Evolutionary conservation across 257 asterid genomes (phyloP).

Genomic region (Jasminum sambac): DNA sequence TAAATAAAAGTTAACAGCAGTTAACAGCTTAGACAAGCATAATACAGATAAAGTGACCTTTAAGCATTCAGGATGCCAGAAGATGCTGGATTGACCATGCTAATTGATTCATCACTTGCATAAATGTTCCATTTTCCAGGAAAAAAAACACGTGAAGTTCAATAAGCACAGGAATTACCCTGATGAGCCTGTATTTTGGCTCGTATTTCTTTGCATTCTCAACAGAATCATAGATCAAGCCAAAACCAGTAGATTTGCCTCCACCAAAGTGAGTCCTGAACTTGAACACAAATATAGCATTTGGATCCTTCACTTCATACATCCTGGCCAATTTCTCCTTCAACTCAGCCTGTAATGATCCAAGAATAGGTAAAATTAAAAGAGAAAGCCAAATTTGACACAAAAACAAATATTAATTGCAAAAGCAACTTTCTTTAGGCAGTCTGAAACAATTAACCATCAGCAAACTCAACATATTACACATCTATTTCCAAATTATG

Average conservation of each 20-base stretch:
- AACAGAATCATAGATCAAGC: slow-evolving; percentile 76
- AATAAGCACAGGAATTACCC: slow-evolving; percentile 45
- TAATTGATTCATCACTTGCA: not conserved
- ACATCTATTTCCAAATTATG: too few species aligned
- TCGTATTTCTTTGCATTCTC: slow-evolving; percentile 84
- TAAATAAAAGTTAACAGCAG: not conserved
- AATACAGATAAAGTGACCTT: not conserved
- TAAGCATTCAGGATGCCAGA: not conserved
- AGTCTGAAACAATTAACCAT: not conserved
- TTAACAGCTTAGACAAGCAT: not conserved
- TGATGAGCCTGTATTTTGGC: slow-evolving; percentile 82
- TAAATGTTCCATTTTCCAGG: not conserved
- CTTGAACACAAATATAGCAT: slow-evolving; percentile 70
- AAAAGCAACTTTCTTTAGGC: not conserved
- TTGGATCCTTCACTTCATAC: slow-evolving; percentile 66
- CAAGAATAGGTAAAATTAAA: not conserved
- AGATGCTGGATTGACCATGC: not conserved
- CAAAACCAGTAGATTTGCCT: slow-evolving; percentile 80
- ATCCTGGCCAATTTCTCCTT: slow-evolving; percentile 65
- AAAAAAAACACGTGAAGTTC: not conserved
- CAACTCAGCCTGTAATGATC: slow-evolving; percentile 53
- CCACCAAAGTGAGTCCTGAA: slow-evolving; percentile 86
- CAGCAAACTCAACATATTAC: not conserved
- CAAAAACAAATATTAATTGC: not conserved
- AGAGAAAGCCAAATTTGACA: not conserved